Conservation (phyloP, 352 stramenopile genomes). For the Elongisporangium senticosum region DNA sequence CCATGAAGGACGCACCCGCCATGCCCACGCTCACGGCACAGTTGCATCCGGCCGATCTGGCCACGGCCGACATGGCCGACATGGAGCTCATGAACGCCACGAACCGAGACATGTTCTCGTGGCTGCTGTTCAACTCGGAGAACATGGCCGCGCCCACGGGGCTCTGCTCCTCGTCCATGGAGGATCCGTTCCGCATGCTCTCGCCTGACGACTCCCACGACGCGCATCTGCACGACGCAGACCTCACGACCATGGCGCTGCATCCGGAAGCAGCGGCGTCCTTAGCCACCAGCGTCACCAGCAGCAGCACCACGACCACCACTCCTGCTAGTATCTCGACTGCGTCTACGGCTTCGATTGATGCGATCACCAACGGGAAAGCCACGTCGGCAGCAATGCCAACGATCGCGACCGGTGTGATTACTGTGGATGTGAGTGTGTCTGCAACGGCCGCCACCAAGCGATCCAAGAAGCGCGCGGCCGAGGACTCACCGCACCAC, state of each 20-base stretch:
- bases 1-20: neutral
- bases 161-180: conserved; percentile 17
- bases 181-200: conserved; percentile 72
- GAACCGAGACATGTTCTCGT: conserved; percentile 84
- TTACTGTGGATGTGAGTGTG: neutral
- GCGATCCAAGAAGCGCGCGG: conserved; percentile 50
- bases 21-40: conserved; percentile 8
- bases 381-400: neutral
- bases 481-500: conserved; percentile 22
- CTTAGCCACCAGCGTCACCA: conserved; percentile 13
- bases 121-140: conserved; percentile 83
- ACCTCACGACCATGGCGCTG: conserved; percentile 18
- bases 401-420: neutral
- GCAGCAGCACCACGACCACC: conserved; percentile 10
- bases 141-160: conserved; percentile 53
- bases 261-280: conserved; percentile 18
- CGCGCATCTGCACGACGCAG: conserved; percentile 15
- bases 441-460: conserved; percentile 19
- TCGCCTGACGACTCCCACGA: conserved; percentile 18
- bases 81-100: conserved; percentile 62
- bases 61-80: conserved; percentile 36
- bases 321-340: neutral
- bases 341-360: neutral
- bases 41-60: conserved; percentile 12
- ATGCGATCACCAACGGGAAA: conserved; percentile 6